Evolutionary conservation across 768 basidiomycete species (phyloP), one percentile per base, ranked within the genome.

Genomic region (Imleria badia): DNA sequence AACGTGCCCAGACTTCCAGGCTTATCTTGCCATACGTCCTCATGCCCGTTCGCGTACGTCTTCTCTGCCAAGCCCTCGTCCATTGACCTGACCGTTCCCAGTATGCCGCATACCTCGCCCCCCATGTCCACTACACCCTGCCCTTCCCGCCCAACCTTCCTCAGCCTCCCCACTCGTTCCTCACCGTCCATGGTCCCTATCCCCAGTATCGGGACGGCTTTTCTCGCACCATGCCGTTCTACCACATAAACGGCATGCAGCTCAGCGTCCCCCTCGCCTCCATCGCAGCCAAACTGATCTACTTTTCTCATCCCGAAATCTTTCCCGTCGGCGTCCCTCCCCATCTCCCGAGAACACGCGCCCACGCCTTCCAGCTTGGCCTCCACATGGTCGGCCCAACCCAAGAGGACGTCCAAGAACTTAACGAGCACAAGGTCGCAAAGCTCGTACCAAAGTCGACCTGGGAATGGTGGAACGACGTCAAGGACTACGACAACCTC

Each of bases 281-380:
- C 23, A 62, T 75, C 31, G 80, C 86, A 0, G 88, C 88, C 1
- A 84, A 81, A 36, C 75, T 88, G 10, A 66, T 87, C 33, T 89
- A 81, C 70, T 77, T 86, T 44, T 74, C 84, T 11, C 79, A 83
- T 19, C 73, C 80, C 26, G 85, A 89, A 56, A 59, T 77, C 8
- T 61, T 69, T 3, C 73, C 77, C 0, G 74, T 86, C 55, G 62
- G 51, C 11, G 62, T 81, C 33, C 80, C 82, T 3, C 65, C 70
- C 0, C 67, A 70, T 9, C 73, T 74, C 20, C 63, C 70, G 1
- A 59, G 66, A 39, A 73, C 72, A 20, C 70, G 71, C 36, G 63
- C 59, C 1, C 64, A 73, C 3, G 73, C 70, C 2, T 40, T 58
- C 6, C 63, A 66, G 19, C 60, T 67, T 22, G 49, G 69, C 1